phyloP scores from a whole-genome alignment of 2,329 filamentous ascomycete species.

The Colletotrichum falcatum region DNA sequence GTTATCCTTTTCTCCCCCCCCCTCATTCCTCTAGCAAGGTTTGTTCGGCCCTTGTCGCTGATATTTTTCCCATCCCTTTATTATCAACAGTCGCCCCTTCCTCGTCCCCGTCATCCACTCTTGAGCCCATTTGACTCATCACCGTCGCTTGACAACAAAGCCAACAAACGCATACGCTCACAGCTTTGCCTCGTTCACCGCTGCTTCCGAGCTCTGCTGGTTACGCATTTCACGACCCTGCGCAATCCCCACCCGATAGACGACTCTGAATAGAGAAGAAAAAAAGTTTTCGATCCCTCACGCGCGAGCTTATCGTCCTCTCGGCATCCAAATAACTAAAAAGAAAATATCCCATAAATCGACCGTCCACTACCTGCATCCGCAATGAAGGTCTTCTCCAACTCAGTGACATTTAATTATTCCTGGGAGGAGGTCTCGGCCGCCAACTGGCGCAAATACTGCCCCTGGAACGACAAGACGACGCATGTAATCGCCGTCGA shows the following conservation, averaged over 20 bases:
- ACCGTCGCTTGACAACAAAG: background rate
- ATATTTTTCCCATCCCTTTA: constrained; percentile 35
- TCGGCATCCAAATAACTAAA: background rate
- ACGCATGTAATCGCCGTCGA: constrained; percentile 96
- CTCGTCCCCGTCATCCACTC: background rate
- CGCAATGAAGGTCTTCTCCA: constrained; percentile 95
- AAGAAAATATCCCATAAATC: background rate
- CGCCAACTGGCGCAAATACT: constrained; percentile 99
- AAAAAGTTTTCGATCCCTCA: background rate
- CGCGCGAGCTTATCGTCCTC: constrained; percentile 8
- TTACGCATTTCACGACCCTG: constrained; percentile 14
- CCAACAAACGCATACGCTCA: background rate
- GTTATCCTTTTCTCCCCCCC: background rate
- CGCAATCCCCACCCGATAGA: constrained; percentile 10
- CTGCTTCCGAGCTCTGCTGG: background rate
- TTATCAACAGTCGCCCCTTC: constrained; percentile 16
- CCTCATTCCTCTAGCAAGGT: constrained; percentile 26
- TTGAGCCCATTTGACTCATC: constrained; percentile 20
- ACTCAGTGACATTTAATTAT: constrained; percentile 91
- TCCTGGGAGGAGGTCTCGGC: constrained; percentile 98
- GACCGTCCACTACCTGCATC: constrained; percentile 39
- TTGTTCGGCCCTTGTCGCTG: constrained; percentile 10
- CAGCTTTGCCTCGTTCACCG: background rate
- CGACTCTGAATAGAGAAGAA: background rate
- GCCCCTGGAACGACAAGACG: constrained; percentile 98